phyloP scores from a whole-genome alignment of 2,329 filamentous ascomycete species.

The Botrytis paeoniae region DNA sequence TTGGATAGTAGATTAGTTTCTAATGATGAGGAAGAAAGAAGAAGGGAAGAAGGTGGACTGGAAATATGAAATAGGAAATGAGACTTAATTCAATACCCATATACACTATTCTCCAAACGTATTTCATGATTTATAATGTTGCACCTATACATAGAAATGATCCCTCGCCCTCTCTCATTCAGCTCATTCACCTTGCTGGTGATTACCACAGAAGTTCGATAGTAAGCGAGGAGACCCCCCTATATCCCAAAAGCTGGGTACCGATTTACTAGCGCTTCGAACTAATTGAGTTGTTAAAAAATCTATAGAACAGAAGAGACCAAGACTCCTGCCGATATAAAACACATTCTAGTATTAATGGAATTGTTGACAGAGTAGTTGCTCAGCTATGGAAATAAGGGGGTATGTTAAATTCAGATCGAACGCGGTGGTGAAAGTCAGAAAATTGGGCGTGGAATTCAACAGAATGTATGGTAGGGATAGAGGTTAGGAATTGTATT shows the following conservation, averaged over 20 bases:
- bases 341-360: neutral
- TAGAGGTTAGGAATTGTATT: neutral
- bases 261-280: neutral
- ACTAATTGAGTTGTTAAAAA: neutral
- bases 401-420: neutral
- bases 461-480: neutral
- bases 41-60: no score
- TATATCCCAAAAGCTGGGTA: neutral
- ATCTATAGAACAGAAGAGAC: neutral
- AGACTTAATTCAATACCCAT: neutral
- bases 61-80: neutral
- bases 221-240: neutral
- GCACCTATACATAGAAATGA: no score
- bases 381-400: neutral
- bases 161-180: no score
- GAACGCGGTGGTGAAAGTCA: neutral
- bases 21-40: neutral
- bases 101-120: neutral
- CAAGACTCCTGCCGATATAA: neutral
- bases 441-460: neutral
- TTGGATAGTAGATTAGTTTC: neutral
- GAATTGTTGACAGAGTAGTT: neutral
- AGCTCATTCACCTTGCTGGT: neutral
- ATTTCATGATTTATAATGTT: neutral
- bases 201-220: neutral